These are phyloP conservation scores for Manihot esculenta DNA, from an alignment of 441 rosid genomes.

Conservation along the genomic window DNA sequence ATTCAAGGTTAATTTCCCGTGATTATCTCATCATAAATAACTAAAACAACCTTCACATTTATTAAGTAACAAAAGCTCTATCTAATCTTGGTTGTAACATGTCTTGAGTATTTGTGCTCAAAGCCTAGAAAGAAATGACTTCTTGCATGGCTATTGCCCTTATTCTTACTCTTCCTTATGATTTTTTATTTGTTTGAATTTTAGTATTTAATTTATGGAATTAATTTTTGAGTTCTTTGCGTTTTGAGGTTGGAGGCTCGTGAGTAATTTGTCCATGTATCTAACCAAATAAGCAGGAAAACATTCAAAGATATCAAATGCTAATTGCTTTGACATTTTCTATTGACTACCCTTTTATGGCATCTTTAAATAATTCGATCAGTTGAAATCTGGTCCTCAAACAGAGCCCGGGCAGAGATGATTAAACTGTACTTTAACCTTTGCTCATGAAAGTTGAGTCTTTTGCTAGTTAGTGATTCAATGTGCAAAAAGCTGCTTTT, in stretches of 20 bases:
- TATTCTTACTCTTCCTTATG: background rate
- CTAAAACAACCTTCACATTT: too few relatives aligned
- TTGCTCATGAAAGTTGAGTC: background rate
- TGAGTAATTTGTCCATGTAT: background rate
- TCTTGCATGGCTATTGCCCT: background rate
- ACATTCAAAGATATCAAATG: conserved; percentile 6
- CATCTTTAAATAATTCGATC: background rate
- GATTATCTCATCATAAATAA: too few relatives aligned
- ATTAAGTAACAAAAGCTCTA: too few relatives aligned
- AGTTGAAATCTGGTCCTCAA: background rate
- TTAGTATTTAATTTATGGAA: background rate
- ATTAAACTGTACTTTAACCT: background rate
- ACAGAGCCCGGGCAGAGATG: background rate
- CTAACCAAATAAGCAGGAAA: background rate
- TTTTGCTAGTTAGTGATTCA: background rate
- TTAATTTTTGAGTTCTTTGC: background rate
- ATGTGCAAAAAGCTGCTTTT: background rate
- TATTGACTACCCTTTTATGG: background rate
- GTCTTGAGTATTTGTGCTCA: too few relatives aligned
- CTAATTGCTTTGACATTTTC: conserved; percentile 1
- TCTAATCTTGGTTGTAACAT: too few relatives aligned
- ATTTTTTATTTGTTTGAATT: background rate
- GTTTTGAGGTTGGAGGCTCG: background rate
- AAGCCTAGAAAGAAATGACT: too few relatives aligned
- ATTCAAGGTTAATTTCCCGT: too few relatives aligned